A percentile compares a stretch with the other conserved stretches of the same genome.
phyloP scores from a whole-genome alignment of 441 rosid species.

The Iberis amara region DNA sequence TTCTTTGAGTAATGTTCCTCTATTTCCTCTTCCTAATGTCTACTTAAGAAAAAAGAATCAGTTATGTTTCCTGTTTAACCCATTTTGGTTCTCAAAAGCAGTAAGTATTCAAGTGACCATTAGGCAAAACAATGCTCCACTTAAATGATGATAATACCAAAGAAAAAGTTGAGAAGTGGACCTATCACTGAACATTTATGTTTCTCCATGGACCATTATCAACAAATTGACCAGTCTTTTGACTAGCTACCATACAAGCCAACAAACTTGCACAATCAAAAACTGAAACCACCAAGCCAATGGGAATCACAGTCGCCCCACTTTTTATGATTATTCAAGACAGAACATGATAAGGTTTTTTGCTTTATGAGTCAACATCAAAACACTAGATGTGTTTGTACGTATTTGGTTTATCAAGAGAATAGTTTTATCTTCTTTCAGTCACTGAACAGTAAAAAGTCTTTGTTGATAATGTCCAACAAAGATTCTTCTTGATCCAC shows the following conservation, averaged over 20 bases:
- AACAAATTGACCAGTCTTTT: constrained; percentile 14
- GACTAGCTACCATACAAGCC: constrained; percentile 30
- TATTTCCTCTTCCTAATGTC: constrained; percentile 21
- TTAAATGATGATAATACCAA: constrained; percentile 22
- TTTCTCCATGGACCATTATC: constrained; percentile 18
- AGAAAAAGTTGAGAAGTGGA: constrained; percentile 18
- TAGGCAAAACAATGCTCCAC: constrained; percentile 29
- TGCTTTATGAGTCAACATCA: constrained; percentile 19
- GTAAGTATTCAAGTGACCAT: constrained; percentile 25
- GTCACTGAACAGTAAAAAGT: constrained; percentile 20
- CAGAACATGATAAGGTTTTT: constrained; percentile 21
- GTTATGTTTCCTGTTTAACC: constrained; percentile 20
- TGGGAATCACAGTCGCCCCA: constrained; percentile 25
- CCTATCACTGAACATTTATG: constrained; percentile 25
- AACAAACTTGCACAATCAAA: constrained; percentile 23
- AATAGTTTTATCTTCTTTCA: constrained; percentile 15
- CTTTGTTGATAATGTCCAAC: constrained; percentile 10
- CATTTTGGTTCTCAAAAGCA: constrained; percentile 13
- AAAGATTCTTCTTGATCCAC: constrained; percentile 14
- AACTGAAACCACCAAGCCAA: constrained; percentile 30
- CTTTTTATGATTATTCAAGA: constrained; percentile 20
- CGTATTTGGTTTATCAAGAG: constrained; percentile 12
- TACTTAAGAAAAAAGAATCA: not conserved
- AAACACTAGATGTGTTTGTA: constrained; percentile 8
- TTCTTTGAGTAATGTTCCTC: constrained; percentile 21